Percentiles rank a stretch among this genome's conserved stretches.
Evolutionary conservation across 2,329 filamentous ascomycete species (phyloP).

Genomic region (Ceratocystis diversiconidia): DNA sequence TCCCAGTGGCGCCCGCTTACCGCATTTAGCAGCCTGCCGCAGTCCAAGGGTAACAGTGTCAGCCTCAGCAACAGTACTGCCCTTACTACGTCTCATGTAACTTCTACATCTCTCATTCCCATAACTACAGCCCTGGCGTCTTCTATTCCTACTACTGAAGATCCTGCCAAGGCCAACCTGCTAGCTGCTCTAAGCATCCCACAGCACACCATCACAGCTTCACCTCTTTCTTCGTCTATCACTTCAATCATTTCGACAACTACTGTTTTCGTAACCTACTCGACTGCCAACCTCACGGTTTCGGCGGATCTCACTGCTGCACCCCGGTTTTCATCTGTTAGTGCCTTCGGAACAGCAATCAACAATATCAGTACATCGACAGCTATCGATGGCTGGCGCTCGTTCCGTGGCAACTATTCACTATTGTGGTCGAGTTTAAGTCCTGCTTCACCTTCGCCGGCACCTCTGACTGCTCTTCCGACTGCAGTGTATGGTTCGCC

Average conservation of each 20-base stretch:
- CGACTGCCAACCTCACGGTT: constrained; percentile 7
- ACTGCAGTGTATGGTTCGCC: background rate
- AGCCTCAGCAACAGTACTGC: background rate
- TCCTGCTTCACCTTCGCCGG: background rate
- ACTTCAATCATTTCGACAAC: background rate
- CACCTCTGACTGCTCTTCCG: background rate
- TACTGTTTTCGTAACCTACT: constrained; percentile 9
- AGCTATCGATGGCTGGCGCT: constrained; percentile 1
- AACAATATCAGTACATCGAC: background rate
- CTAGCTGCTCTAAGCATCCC: background rate
- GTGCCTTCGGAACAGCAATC: background rate
- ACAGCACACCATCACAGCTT: background rate
- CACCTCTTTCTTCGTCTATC: background rate
- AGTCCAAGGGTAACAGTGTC: background rate
- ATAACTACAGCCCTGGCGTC: background rate
- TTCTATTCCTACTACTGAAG: background rate
- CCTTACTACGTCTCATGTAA: background rate
- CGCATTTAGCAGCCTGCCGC: background rate
- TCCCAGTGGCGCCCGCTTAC: constrained; percentile 5
- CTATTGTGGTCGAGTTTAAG: constrained; percentile 5
- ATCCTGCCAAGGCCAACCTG: background rate
- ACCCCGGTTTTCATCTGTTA: background rate
- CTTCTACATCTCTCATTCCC: background rate
- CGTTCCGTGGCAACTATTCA: constrained; percentile 9
- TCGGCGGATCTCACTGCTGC: background rate